Evolutionary conservation across 129 eudicot genomes (phyloP), one percentile per base, ranked within the genome.

Genomic region (Daucus carota): DNA sequence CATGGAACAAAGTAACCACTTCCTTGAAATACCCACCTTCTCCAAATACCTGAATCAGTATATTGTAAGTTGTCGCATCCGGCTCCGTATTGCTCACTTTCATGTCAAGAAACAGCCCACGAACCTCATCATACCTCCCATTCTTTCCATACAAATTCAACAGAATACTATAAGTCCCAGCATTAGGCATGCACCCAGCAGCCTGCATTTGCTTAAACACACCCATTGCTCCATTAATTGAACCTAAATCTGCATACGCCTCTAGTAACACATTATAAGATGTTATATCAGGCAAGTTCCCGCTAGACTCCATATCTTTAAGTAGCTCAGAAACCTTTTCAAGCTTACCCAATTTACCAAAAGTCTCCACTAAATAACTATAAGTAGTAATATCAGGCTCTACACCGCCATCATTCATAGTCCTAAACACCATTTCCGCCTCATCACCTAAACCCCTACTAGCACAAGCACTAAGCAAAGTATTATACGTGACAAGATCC

Each of bases 21-120:
- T 93, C 98, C 83, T 93, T 89, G 66, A 85, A 93, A 80, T 93
- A 93, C 24, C 98, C 98, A 54, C 98, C 98, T 82, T 93, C 96
- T 6, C 98, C 97, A 54, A 90, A 90, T 60, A 93, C 98, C 72
- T 91, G 86, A 42, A 93, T 93, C 54, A 93, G 96, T 31, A 89
- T 89, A 77, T 93, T 93, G 76, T 93, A 93, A 1, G 98, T 93
- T 45, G 73, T 80, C 0, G 88, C 97, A 89, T 93, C 97, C 34
- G 96, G 84, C 79, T 92, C 98, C 44, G 96, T 93, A 67, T 92
- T 90, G 81, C 97, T 87, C 80, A 90, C 96, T 85, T 93, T 93
- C 98, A 93, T 93, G 80, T 93, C 97, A 72, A 93, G 97, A 81
- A 93, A 93, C 80, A 93, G 92, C 22, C 87, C 96, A 36, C 97